Base-by-base conservation (phyloP, 2,329 filamentous ascomycete genomes). In the Apiospora arundinis region DNA sequence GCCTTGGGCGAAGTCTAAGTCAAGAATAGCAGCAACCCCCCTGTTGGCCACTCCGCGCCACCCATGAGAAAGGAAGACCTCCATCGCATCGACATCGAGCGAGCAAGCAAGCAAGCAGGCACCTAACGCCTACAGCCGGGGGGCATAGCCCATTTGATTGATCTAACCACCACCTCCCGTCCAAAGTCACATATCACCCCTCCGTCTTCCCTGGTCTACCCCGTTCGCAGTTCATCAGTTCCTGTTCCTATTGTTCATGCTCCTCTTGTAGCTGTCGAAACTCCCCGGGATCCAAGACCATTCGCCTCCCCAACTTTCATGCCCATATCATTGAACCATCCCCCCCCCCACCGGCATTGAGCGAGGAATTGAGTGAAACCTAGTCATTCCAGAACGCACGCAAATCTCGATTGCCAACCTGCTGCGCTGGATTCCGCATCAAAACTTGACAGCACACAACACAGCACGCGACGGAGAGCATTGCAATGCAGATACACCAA, bases 251-350 rank as follows among this genome's bases (percentile, higher is more conserved):
- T 63, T 40, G 21, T 63, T 40, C 56, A 37, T 63, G 56, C 56
- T 63, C 56, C 32, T 63, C 28, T 56, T 25, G 23, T 32, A 32
- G 49, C 49, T 32, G 49, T 56, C 49, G 25, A 56, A 25, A 32
- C 25, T 25, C 49, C 49, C 49, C 49, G 14, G 14, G 49, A 28
- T 32, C 49, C 49, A 56, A 56, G 49, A 28, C 25, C 18, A 12
- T 60, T 66, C 49, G 32, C 48, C 67, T 71, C 48, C 32, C 52
- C 60, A 8, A 66, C 63, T 28, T 73, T 73, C 56, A 69, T 70
- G 71, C 56, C 56, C 56, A 32, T 63, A n/a, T 40, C 8, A 40
- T 40, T 63, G 56, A 40, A 63, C 12, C 56, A 40, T 63, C 56
- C 32, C 56, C 28, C 56, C 56, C 32, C 56, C 28, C 56, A 37